These are phyloP conservation scores for Phytophthora syringae DNA, from an alignment of 352 stramenopile genomes.

Conservation along the genomic window DNA sequence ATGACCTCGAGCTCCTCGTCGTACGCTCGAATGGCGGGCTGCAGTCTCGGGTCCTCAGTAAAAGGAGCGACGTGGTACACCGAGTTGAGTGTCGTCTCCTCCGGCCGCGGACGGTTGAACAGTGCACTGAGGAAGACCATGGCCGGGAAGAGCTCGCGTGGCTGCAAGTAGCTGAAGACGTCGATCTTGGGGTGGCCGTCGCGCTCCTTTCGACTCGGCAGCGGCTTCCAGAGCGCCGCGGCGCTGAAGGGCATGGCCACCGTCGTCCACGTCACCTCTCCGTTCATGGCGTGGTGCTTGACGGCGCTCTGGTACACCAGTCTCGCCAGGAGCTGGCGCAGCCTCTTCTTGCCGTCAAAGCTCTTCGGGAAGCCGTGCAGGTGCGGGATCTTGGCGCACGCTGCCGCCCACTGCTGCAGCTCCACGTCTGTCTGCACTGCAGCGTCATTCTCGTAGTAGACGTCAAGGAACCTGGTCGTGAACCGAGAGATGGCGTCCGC, in stretches of 20 bases:
- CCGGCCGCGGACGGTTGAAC: conserved; percentile 41
- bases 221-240: conserved; percentile 46
- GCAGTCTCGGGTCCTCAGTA: conserved; percentile 32
- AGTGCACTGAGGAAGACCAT: conserved; percentile 37
- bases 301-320: conserved; percentile 52
- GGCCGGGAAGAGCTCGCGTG: conserved; percentile 22
- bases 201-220: conserved; percentile 39
- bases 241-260: conserved; percentile 50
- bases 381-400: conserved; percentile 32
- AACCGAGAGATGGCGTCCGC: conserved; percentile 37
- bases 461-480: conserved; percentile 25
- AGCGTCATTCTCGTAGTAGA: conserved; percentile 40
- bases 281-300: conserved; percentile 66
- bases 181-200: conserved; percentile 33
- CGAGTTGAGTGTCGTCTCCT: conserved; percentile 34
- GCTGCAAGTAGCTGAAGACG: conserved; percentile 38
- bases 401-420: conserved; percentile 45
- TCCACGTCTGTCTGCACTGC: conserved; percentile 40
- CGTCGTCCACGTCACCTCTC: conserved; percentile 49
- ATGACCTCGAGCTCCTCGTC: conserved; percentile 32
- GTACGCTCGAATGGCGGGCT: conserved; percentile 25
- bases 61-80: conserved; percentile 38
- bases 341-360: conserved; percentile 7
- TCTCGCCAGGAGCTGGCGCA: conserved; percentile 36
- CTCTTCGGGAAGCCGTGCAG: conserved; percentile 39